Evolutionary conservation across 2,329 filamentous ascomycete species (phyloP).

Genomic region (Torrubiellomyces zombiae): DNA sequence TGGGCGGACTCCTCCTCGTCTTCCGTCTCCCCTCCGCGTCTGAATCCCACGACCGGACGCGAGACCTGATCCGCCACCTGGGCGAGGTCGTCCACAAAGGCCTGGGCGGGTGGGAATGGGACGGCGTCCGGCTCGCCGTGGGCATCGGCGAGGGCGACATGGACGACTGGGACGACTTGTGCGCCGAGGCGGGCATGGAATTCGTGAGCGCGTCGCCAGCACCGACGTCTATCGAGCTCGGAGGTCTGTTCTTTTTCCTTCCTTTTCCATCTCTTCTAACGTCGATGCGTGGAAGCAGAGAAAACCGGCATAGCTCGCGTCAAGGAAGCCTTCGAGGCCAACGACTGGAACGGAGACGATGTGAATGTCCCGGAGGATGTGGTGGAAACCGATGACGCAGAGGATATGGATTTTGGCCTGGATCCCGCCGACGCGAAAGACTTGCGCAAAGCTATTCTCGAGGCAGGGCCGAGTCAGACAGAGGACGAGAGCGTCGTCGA

Average conservation of each 20-base stretch:
- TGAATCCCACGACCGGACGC: constrained; percentile 9
- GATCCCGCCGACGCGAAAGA: constrained; percentile 36
- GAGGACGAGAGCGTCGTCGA: constrained; percentile 38
- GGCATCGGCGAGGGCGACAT: constrained; percentile 32
- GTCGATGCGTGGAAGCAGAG: constrained; percentile 21
- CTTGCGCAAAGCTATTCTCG: constrained; percentile 34
- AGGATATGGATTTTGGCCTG: constrained; percentile 33
- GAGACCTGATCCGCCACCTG: constrained; percentile 32
- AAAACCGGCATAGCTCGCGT: constrained; percentile 41
- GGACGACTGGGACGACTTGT: constrained; percentile 46
- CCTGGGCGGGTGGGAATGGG: constrained; percentile 45
- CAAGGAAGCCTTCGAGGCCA: constrained; percentile 45
- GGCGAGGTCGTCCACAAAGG: constrained; percentile 38
- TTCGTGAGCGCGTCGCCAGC: constrained; percentile 38
- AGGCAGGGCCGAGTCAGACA: constrained; percentile 15
- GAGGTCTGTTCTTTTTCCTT: constrained; percentile 24
- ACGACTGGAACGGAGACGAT: constrained; percentile 38
- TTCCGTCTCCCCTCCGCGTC: constrained; percentile 12
- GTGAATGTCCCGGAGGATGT: constrained; percentile 12
- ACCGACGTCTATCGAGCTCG: constrained; percentile 37
- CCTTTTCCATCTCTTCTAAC: background rate
- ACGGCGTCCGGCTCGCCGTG: constrained; percentile 44
- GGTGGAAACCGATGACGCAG: constrained; percentile 16
- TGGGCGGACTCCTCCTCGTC: constrained; percentile 40
- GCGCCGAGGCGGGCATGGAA: constrained; percentile 40